Evolutionary conservation across 2,329 filamentous ascomycete genomes (phyloP), one percentile per base, ranked within the genome.

Genomic region (Sclerotinia sclerotiorum): DNA sequence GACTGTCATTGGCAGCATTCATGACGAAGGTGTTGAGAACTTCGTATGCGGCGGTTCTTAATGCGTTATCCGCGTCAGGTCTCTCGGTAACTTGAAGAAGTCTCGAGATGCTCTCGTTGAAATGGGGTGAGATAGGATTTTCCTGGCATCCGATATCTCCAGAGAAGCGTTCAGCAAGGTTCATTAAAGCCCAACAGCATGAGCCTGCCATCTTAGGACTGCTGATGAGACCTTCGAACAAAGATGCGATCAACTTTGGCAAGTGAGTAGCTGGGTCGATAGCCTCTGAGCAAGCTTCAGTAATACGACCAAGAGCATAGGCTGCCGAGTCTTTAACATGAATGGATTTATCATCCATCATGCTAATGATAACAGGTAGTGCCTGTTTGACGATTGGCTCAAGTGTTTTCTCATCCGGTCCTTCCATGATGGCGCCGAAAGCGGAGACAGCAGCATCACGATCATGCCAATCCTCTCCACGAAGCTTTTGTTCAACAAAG

Each of bases 121-220:
- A 99, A 82, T 97, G 93, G 71, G 90, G 88, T 2, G 94, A 97
- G 62, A 99, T 84, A 55, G 93, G 86, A 82, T 98, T 99, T 75
- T 90, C 84, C 54, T 83, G 75, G 70, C 89, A 90, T 62, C 92
- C 92, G 68, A 89, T 85, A 67, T 97, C 94, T 69, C 93, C 93
- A 42, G 93, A 92, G 78, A 98, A 99, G 70, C 94, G 90, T 78
- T 99, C 95, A 15, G 95, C 94, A 78, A 99, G 83, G 81, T 98
- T 99, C 92, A 99, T 98, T 73, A 99, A 83, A 44, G 95, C 94
- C 95, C 96, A 97, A 83, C 95, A 99, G 88, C 95, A 98, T 42
- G 95, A 99, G 67, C 93, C 89, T 44, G 94, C 95, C 89, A 99
- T 99, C 87, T 97, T 97, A 70, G 93, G 90, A 79, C 91, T 95